Percentiles rank a stretch among this genome's conserved stretches.
Evolutionary conservation across 2,329 filamentous ascomycete genomes (phyloP).

Genomic region (Lasiodiplodia citricola): DNA sequence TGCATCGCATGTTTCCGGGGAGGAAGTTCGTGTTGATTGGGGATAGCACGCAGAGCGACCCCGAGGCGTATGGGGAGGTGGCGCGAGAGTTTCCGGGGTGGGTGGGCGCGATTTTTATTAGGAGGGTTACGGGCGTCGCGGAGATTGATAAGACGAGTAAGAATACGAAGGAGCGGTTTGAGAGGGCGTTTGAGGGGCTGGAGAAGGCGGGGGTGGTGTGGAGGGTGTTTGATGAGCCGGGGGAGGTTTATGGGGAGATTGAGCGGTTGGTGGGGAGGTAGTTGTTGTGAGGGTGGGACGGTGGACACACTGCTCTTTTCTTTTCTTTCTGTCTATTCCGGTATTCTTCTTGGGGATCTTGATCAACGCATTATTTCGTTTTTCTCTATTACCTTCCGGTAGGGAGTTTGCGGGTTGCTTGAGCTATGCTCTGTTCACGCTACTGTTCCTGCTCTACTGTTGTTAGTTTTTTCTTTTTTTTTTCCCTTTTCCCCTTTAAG

Average conservation of each 20-base stretch:
- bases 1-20: conserved; percentile 78
- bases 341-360: no score
- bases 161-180: conserved; percentile 70
- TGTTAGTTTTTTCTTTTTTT: no score
- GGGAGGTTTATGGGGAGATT: conserved; percentile 61
- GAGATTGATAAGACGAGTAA: conserved; percentile 77
- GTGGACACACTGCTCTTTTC: no score
- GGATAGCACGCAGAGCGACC: conserved; percentile 90
- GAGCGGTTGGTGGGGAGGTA: conserved; percentile 30
- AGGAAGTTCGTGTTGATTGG: conserved; percentile 84
- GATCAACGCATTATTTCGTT: no score
- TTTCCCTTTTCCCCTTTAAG: no score
- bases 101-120: conserved; percentile 83
- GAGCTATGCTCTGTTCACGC: no score
- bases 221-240: conserved; percentile 81
- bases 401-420: no score
- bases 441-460: no score
- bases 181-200: conserved; percentile 79
- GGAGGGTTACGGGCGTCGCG: conserved; percentile 78
- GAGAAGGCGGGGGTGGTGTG: conserved; percentile 66
- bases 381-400: no score
- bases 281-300: background rate
- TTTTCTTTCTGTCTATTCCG: no score
- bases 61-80: conserved; percentile 85
- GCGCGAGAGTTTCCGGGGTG: conserved; percentile 72